Base-by-base conservation (phyloP, 352 stramenopile genomes). In the Phytophthora hibernalis region DNA sequence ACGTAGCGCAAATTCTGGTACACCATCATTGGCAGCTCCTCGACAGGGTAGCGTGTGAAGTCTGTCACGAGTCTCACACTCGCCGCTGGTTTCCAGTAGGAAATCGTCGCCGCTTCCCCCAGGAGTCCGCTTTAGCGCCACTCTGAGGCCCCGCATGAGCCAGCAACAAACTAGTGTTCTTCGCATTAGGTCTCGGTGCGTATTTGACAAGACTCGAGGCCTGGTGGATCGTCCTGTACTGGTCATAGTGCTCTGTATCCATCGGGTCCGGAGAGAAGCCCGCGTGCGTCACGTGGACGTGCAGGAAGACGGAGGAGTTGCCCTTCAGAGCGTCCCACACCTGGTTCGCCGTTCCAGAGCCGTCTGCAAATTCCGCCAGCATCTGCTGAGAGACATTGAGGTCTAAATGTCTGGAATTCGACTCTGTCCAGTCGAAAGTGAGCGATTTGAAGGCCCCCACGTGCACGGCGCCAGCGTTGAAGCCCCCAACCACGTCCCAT, bases 21-120 rank as follows among this genome's bases (percentile, higher is more conserved):
- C 61, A 92, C 86, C 37, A 92, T 61, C 0, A 80, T 62, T 0
- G 86, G 86, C 44, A 94, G 74, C 42, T 92, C 83, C 7, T 87
- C 73, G 40, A 89, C 70, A 22, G 86, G 86, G 51, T 87, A 94
- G 44, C 76, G 52, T 24, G 74, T 91, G 50, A 92, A 92, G 30
- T 89, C 83, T 2, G 84, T 92, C 51, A 94, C 86, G 15, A 94
- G 63, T 6, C 83, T 76, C 38, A 94, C 76, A 55, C 79, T 85
- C 66, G 82, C 87, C 24, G 83, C 77, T 28, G 86, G 79, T 48
- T 94, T 94, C 86, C 86, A 94, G 61, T 90, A 93, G 11, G 83
- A 82, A 28, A 92, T 68, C 1, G 65, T 74, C 9, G 60, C 65
- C 24, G 79, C 50, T 35, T 81, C 67, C 10, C 61, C 18, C 82